Base-by-base conservation (phyloP, 176 grass and related monocot genomes). In the Avena eriantha region DNA sequence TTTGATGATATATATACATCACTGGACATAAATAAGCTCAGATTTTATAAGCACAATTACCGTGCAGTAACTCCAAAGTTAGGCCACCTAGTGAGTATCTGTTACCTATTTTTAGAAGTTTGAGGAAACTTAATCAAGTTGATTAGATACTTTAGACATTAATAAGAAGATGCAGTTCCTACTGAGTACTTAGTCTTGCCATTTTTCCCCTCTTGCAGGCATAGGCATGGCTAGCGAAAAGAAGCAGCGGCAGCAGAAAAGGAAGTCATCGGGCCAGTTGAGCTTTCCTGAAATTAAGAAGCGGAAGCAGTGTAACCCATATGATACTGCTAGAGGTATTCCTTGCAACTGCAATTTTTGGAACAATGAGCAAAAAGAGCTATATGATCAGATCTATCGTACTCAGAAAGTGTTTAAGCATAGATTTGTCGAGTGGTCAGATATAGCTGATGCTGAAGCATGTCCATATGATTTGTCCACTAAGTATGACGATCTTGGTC, bases 381-480 rank as follows among this genome's bases (percentile, higher is more conserved):
- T 70, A 43, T 43, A 70, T n/a, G 68, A 70, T 70, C 34, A 70
- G 68, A 43, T 6, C 18, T 70, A 39, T n/a, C 17, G 0, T 41
- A 21, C 9, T 4, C 19, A n/a, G 18, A 10, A 70, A 43, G 68
- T 70, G 68, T 70, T 70, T 21, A 43, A 70, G 35, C 68, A 70
- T 70, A 70, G 35, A 43, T 70, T 43, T n/a, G 68, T 70, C 18
- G 18, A 70, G 35, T 70, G 68, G 35, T 70, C 68, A 43, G 68
- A 70, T 70, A 43, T 43, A 69, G 33, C 34, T 69, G 34, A 21
- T 39, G 34, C 66, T 39, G 66, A 69, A 69, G 7, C 66, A 21
- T 69, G 66, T 8, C 34, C 66, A 39, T 69, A 39, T 39, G 66
- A 69, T 39, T 69, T 69, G 66, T 39, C 67, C 35, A 70, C 9